These are phyloP conservation scores for Aspergillus neotritici DNA, from an alignment of 2,329 filamentous ascomycete species.

Conservation along the genomic window DNA sequence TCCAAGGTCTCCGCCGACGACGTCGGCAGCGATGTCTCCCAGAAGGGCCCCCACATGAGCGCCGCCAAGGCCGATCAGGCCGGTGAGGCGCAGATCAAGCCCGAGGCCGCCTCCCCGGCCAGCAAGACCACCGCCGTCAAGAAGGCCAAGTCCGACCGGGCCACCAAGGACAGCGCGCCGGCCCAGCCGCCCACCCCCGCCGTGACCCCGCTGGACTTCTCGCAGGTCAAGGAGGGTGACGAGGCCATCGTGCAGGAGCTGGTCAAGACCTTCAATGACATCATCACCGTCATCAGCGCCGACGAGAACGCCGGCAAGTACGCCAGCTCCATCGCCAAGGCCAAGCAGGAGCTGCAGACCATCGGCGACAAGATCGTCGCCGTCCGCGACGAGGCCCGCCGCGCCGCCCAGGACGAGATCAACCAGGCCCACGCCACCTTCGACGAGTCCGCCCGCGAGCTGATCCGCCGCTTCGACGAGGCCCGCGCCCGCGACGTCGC, in stretches of 20 bases:
- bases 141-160: conserved; percentile 29
- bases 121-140: conserved; percentile 22
- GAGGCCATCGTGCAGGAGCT: conserved; percentile 90
- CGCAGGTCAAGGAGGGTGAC: conserved; percentile 67
- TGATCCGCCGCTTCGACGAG: conserved; percentile 80
- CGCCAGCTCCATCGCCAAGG: conserved; percentile 70
- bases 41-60: conserved; percentile 47
- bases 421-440: conserved; percentile 68
- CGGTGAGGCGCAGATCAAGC: conserved; percentile 23
- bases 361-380: conserved; percentile 72
- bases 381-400: conserved; percentile 64
- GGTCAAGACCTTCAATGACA: conserved; percentile 90
- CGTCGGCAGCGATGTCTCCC: conserved; percentile 53
- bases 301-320: conserved; percentile 75
- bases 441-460: conserved; percentile 76
- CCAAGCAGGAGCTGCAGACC: conserved; percentile 73
- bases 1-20: conserved; percentile 66
- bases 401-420: conserved; percentile 69
- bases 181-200: conserved; percentile 42
- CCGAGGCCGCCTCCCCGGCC: conserved; percentile 24
- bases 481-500: conserved; percentile 76
- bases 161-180: conserved; percentile 26
- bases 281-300: conserved; percentile 88
- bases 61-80: conserved; percentile 28
- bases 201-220: conserved; percentile 66